Percentiles rank a stretch among this genome's conserved stretches.
Conservation (phyloP, 805 yeast genomes). For the Metschnikowia reukaufii region DNA sequence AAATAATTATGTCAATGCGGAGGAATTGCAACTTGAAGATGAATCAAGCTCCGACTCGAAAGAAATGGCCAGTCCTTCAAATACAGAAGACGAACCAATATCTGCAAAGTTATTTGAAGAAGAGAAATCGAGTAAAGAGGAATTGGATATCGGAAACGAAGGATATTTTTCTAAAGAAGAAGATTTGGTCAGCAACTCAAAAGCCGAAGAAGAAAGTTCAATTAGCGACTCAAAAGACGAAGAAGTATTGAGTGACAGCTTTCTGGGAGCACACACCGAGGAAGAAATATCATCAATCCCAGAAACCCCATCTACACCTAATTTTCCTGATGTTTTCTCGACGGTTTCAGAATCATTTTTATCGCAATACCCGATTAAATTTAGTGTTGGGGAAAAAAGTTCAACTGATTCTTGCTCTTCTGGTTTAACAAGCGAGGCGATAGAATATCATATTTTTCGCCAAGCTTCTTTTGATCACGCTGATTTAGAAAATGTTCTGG, state of each 20-base stretch:
- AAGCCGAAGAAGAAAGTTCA: background rate
- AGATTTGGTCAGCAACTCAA: background rate
- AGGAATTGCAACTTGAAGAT: constrained; percentile 22
- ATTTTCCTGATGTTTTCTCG: background rate
- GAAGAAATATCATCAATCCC: background rate
- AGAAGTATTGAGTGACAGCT: background rate
- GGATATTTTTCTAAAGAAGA: background rate
- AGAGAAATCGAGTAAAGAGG: background rate
- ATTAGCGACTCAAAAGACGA: background rate
- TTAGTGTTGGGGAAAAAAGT: background rate
- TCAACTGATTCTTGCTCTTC: no score
- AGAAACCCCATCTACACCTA: background rate
- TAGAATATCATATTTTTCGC: background rate
- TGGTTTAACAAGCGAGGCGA: background rate
- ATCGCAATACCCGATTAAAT: background rate
- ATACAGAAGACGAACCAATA: no score
- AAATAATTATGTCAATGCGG: constrained; percentile 34
- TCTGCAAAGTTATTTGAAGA: background rate
- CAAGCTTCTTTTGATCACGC: background rate
- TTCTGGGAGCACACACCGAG: background rate
- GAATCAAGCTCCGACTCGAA: background rate
- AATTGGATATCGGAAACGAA: background rate
- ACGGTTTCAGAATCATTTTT: background rate
- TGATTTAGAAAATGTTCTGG: constrained; percentile 9
- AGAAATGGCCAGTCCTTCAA: background rate